These are phyloP conservation scores for Vitis hybrid DNA, from an alignment of 177 flowering plant species.

Conservation along the genomic window DNA sequence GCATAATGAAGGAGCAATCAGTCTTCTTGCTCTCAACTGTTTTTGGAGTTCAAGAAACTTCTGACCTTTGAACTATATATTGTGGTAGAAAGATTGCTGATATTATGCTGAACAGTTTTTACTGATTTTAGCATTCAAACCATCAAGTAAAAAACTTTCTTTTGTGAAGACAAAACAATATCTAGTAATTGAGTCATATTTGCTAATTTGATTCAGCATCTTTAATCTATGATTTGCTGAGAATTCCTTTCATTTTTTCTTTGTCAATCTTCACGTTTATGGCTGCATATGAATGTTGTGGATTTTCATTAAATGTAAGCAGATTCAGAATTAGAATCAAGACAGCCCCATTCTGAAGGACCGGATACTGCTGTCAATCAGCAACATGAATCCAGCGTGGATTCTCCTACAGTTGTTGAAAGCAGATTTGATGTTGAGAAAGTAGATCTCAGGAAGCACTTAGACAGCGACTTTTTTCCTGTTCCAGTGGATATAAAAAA, in stretches of 20 bases:
- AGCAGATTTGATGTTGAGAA: conserved; percentile 10
- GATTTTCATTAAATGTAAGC: conserved; percentile 1
- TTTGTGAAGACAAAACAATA: neutral
- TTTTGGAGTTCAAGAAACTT: too few species aligned
- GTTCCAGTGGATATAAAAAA: conserved; percentile 45
- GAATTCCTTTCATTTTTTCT: neutral
- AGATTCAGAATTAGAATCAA: conserved; percentile 26
- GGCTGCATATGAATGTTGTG: neutral
- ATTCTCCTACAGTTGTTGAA: conserved; percentile 10
- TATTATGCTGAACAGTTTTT: too few species aligned
- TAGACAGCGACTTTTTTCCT: conserved; percentile 9
- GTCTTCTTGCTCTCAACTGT: too few species aligned
- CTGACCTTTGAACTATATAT: too few species aligned
- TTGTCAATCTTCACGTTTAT: neutral
- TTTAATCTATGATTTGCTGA: neutral
- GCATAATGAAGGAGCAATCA: too few species aligned
- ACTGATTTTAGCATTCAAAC: neutral
- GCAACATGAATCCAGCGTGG: conserved; percentile 20
- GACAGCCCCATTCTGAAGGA: conserved; percentile 13
- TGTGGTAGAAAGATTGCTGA: neutral
- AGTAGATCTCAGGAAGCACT: conserved; percentile 4
- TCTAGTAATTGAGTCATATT: neutral
- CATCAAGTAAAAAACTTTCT: neutral
- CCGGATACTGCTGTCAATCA: conserved; percentile 13
- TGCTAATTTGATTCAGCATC: neutral